phyloP scores from a whole-genome alignment of 208 protist genomes.

The Giardia duodenalis region DNA sequence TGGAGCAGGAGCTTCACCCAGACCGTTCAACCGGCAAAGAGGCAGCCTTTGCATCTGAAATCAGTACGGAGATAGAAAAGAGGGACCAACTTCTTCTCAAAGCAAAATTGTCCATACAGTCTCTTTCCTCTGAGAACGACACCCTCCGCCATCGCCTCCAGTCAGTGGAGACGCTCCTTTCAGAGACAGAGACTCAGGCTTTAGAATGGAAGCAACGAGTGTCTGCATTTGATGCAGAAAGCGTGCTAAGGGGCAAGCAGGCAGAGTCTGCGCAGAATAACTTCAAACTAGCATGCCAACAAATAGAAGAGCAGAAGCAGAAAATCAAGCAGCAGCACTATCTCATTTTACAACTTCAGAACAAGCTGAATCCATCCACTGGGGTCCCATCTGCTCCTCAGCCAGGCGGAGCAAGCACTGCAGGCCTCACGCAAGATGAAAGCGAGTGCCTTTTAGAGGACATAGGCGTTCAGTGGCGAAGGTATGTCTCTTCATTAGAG shows the following conservation, averaged over 20 bases:
- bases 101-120: background rate
- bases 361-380: background rate
- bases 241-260: background rate
- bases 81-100: background rate
- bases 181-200: background rate
- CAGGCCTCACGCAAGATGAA: too few species aligned
- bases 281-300: background rate
- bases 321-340: constrained; percentile 2
- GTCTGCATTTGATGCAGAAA: background rate
- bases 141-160: background rate
- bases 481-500: background rate
- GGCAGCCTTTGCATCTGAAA: background rate
- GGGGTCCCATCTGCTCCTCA: background rate
- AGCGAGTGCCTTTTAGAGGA: background rate
- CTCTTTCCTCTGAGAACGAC: background rate
- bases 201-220: background rate
- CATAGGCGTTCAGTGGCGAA: background rate
- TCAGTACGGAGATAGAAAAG: constrained; percentile 6
- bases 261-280: background rate
- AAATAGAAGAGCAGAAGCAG: background rate
- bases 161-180: background rate
- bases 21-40: background rate
- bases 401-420: too few species aligned
- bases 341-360: background rate
- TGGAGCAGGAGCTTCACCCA: background rate